Evolutionary conservation across 108 stramenopile genomes (phyloP), one percentile per base, ranked within the genome.

Genomic region (Nannochloropsis granulata): DNA sequence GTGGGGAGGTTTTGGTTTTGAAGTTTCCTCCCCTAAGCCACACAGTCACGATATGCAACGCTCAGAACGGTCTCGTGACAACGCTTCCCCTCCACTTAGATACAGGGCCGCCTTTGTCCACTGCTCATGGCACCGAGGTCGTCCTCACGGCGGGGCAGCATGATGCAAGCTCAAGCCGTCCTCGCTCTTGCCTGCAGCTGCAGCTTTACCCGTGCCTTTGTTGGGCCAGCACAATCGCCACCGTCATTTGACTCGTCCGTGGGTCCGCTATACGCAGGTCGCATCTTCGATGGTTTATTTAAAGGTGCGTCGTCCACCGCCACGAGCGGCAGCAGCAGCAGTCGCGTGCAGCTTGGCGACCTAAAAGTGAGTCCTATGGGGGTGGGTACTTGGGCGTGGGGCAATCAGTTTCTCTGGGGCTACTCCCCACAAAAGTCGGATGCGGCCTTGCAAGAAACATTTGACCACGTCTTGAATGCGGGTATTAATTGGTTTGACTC

Each of bases 401-500:
- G 89, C 13, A 89, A 89, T 83, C 85, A 89, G 23, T 43, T 89
- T 21, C 88, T 89, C 12, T 89, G 89, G 89, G 88, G 88, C 25
- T 89, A 89, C 86, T 43, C 88, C 24, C 56, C 56, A n/a, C 43
- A 88, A 84, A 43, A 26, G 84, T 84, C 84, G 83, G 88, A 89
- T 78, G 44, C 23, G 13, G 85, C 82, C 82, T 83, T 90, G n/a
- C 88, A 89, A 43, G 88, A 86, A 25, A 85, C 88, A 23, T 89
- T 89, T 45, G 87, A 89, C 88, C 81, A 84, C 16, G 84, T 81
- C 43, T 79, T 86, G 19, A 44, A n/a, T 25, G 43, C 80, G 44
- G 89, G 89, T 0, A 87, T 90, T 45, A 90, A 86, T 23, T 90
- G 89, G 89, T 90, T 90, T 24, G 89, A 90, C 79, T 87, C 89